Base-by-base conservation (phyloP, 2,329 filamentous ascomycete genomes). In the Diplodia mutila region DNA sequence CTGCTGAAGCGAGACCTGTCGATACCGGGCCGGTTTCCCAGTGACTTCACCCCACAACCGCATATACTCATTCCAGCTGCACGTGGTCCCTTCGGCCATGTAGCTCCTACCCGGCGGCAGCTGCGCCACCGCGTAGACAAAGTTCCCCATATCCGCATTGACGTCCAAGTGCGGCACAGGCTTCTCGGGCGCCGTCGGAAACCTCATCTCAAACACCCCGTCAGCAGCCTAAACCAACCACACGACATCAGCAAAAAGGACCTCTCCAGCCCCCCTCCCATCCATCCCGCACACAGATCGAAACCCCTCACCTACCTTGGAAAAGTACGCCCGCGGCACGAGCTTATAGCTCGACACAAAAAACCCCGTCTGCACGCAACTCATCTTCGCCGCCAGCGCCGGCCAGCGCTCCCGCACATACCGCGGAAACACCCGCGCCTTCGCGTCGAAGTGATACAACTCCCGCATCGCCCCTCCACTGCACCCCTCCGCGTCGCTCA, bases 1-100 rank as follows among this genome's bases (percentile, higher is more conserved):
- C 46, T 83, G 78, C 6, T 83, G 78, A 1, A 77, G 68, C 0
- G 76, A 73, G 12, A 83, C 70, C 21, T 75, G 70, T 9, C 27
- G 16, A 27, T 52, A 65, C 32, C 66, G 51, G 23, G 57, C 46
- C 51, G 49, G 49, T n/a, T 48, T 23, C 42, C 51, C 48, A 18
- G 49, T 32, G 18, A 63, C 23, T 27, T 49, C 16, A n/a, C 57
- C 51, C 61, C 49, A 65, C 18, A 65, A 4, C 32, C 61, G 32
- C 61, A 65, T 53, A 16, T 65, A 65, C 61, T 65, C 61, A 8
- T 6, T 68, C 67, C 59, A 68, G 48, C 34, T 55, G 12, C 49
- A 49, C 18, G 61, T 61, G 18, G 42, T 61, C 7, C 57, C 57
- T 21, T 61, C 57, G 5, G 42, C 57, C 39, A 61, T 61, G 9